Base-by-base conservation (phyloP, 257 asterid genomes). In the Rehmannia glutinosa region DNA sequence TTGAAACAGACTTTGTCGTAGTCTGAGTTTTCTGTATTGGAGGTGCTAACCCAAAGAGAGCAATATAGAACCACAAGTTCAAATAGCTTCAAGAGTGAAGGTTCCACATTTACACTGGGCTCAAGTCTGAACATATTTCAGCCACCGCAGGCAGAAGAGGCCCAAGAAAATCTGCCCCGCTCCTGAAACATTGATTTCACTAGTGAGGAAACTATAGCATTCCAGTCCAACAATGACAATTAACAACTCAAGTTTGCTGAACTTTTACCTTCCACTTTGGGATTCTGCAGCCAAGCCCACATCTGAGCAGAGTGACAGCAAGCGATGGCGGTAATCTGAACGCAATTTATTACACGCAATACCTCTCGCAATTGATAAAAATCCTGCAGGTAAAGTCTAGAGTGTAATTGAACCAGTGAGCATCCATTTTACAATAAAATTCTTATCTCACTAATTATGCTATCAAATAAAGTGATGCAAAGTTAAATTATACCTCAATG, bases 111-210 rank as follows among this genome's bases (percentile, higher is more conserved):
- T 64, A 68, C 73, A 76, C 81, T 80, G 72, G 97, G 99, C 78
- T 91, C 93, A 91, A 94, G 78, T 94, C 97, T 25, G 99, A 94
- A 85, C 99, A 94, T 70, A 94, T 84, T 80, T 91, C 95, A 70
- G 99, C 97, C 71, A 94, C 97, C 2, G 97, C 95, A 78, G 99
- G 99, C 51, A 94, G 88, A 55, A 94, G 92, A 54, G 99, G 99
- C 42, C 99, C 99, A 73, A 94, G 95, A 81, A 88, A 91, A 87
- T 91, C 97, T 68, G 99, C 97, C 71, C 99, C 99, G 56, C 99
- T 90, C 91, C 99, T 94, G 87, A 71, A 80, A 73, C 63, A 24
- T 67, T 38, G 66, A 86, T 38, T 66, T 61, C 30, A 75, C 46
- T 35, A 47, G 71, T 78, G 66, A 81, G 79, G 57, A 77, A 57